Evolutionary conservation across 2,329 filamentous ascomycete species (phyloP), one percentile per base, ranked within the genome.

Genomic region (Clarireedia homoeocarpa): DNA sequence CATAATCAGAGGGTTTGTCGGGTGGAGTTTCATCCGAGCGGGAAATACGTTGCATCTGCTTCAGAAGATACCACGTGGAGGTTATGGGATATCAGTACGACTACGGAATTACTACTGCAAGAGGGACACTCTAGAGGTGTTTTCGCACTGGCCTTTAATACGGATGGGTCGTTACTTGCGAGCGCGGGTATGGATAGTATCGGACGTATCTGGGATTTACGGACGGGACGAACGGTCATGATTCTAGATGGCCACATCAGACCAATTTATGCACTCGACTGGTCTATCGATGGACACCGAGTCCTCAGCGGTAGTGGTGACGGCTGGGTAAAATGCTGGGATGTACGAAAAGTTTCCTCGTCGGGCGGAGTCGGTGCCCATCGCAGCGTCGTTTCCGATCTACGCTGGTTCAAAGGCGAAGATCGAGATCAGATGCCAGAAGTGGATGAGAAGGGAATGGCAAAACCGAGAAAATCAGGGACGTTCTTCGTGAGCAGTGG

Each of bases 251-350:
- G 82, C 2, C 83, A 86, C 65, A 94, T 96, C 67, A 89, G 91
- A 60, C 91, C 95, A 14, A 96, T 99, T 53, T 91, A 95, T 66
- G 91, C 86, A 0, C 76, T 97, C 5, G 91, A 96, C 71, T 99
- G 95, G 94, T 85, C 88, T 57, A 80, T 85, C 0, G 94, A 99
- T 68, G 91, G 92, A 5, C 86, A 96, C 70, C 84, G 94, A n/a
- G 83, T 97, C 7, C 76, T 97, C n/a, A 91, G 91, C 0, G 91
- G 91, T 1, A 95, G 91, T 14, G 90, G 86, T 2, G 94, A 99
- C 68, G 92, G 92, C 17, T 97, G 94, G 82, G 85, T 96, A 67
- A 97, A 96, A 72, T 96, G 92, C 73, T 99, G 94, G 94, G 94
- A 99, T 69, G 79, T 99, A 52, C 84, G 94, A 47, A 92, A 94